phyloP scores from a whole-genome alignment of 2,329 filamentous ascomycete species.

The Bimuria novae-zelandiae region DNA sequence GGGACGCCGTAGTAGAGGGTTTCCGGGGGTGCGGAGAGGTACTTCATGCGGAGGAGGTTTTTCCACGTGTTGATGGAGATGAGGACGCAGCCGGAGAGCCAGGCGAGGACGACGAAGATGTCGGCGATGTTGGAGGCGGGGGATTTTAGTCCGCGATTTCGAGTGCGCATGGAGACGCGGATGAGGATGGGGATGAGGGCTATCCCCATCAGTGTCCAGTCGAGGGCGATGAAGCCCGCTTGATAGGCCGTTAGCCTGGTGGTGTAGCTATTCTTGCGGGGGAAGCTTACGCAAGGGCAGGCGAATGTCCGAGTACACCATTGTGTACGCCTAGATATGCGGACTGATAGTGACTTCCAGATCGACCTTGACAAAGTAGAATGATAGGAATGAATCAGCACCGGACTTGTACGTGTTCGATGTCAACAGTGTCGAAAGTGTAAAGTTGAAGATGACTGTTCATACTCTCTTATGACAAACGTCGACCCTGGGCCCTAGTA shows the following conservation, averaged over 20 bases:
- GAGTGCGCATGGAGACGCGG: constrained; percentile 26
- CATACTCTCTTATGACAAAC: constrained; percentile 11
- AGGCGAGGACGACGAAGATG: constrained; percentile 29
- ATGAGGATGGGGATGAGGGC: constrained; percentile 34
- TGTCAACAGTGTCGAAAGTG: too few species aligned
- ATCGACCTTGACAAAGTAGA: background rate
- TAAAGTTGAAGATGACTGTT: constrained; percentile 10
- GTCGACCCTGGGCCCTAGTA: background rate
- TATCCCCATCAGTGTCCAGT: constrained; percentile 34
- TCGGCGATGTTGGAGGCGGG: constrained; percentile 27
- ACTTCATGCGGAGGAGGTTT: constrained; percentile 33
- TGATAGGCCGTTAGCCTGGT: constrained; percentile 5
- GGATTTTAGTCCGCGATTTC: constrained; percentile 18
- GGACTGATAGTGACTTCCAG: background rate
- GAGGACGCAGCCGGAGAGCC: constrained; percentile 27
- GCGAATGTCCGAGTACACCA: constrained; percentile 30
- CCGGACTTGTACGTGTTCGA: background rate
- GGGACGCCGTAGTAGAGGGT: constrained; percentile 34
- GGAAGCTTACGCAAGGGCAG: constrained; percentile 27
- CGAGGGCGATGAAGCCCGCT: constrained; percentile 36
- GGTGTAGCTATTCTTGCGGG: background rate
- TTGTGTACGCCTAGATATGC: constrained; percentile 9
- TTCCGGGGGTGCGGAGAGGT: constrained; percentile 14
- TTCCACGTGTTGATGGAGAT: constrained; percentile 37
- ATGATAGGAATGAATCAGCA: too few species aligned